Base-by-base conservation (phyloP, 495 filamentous ascomycete species). In the Aspergillus leporis region DNA sequence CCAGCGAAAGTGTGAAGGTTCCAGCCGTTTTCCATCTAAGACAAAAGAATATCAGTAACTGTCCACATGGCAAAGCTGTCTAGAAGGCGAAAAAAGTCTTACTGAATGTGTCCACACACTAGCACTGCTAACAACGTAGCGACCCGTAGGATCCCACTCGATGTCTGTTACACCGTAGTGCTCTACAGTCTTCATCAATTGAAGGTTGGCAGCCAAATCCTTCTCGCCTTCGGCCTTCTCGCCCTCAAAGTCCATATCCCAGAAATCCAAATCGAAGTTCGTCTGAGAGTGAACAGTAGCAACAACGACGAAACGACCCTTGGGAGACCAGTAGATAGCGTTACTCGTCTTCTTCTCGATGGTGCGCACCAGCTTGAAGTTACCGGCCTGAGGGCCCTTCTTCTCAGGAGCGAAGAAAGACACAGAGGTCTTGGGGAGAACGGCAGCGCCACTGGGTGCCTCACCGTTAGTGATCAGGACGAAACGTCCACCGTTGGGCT, bases 321-420 rank as follows among this genome's bases (percentile, higher is more conserved):
- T 92, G 14, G 94, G 94, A n/a, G 91, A 95, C 94, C 94, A 98
- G 85, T 97, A 97, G 68, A 98, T 98, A 53, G 90, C 95, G 68
- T 98, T 98, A 83, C 87, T 96, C 74, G 92, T 98, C 84, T 97
- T 97, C 86, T 97, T 97, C 64, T 98, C 94, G 21, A 95, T 81
- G 0, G 92, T 97, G 43, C 90, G 86, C 56, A 98, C 86, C 62
- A 93, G 89, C 81, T 91, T 94, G 83, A 97, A 98, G 81, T 96
- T 97, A 51, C 94, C 94, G 19, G 90, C 79, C 12, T 81, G 78
- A 36, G 80, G 70, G 38, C 81, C 85, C 82, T 97, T 97, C 79
- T 96, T 96, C 74, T 98, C 94, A 0, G 94, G 91, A 58, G 90
- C 93, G 78, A 93, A 98, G 86, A 98, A 98, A 19, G 90, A 85